phyloP scores from a whole-genome alignment of 2,329 filamentous ascomycete species.

The Beauveria australis region DNA sequence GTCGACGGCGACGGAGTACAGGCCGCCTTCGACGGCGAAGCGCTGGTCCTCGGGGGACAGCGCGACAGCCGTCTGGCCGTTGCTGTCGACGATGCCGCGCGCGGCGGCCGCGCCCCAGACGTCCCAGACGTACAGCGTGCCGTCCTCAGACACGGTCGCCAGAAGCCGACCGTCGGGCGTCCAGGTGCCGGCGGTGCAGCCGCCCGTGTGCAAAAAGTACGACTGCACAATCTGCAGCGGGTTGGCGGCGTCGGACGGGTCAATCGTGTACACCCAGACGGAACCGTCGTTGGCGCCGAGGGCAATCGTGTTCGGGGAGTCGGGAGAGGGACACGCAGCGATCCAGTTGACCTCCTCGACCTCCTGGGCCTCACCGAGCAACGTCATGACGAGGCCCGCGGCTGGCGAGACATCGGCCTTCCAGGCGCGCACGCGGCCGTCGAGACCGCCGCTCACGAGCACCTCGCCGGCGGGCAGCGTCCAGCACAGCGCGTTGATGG shows the following conservation, averaged over 20 bases:
- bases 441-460: conserved; percentile 77
- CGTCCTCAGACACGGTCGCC: conserved; percentile 82
- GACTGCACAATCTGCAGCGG: conserved; percentile 77
- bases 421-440: conserved; percentile 73
- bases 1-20: conserved; percentile 81
- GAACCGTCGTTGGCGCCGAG: conserved; percentile 84
- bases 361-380: conserved; percentile 73
- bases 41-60: conserved; percentile 78
- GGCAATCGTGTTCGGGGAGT: conserved; percentile 72
- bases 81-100: conserved; percentile 39
- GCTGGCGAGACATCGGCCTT: conserved; percentile 37
- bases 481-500: conserved; percentile 78
- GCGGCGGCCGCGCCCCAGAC: conserved; percentile 72
- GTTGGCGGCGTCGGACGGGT: conserved; percentile 49
- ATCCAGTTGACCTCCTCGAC: conserved; percentile 96
- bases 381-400: conserved; percentile 43
- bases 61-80: conserved; percentile 60
- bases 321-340: conserved; percentile 59
- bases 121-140: conserved; percentile 86
- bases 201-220: conserved; percentile 81
- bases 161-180: conserved; percentile 79
- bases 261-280: conserved; percentile 92
- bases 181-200: conserved; percentile 88
- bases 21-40: conserved; percentile 82
- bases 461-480: conserved; percentile 77